phyloP scores from a whole-genome alignment of 345 rosid species.

The Rhodamnia argentea region DNA sequence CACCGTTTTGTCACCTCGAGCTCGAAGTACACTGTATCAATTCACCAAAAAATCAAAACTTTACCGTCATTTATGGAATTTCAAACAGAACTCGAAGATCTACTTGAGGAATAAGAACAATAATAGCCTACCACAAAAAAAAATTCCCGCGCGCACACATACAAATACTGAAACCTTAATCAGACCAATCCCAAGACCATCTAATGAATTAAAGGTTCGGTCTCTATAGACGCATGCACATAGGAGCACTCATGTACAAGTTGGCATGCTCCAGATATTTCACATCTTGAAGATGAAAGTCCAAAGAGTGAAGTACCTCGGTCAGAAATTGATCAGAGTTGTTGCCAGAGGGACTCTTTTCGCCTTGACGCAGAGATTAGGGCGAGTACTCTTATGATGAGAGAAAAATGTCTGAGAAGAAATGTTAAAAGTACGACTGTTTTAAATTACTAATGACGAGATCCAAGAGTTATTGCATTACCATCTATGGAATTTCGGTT shows the following conservation, averaged over 20 bases:
- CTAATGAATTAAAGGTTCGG: background rate
- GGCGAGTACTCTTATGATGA: background rate
- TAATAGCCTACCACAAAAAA: background rate
- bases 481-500: background rate
- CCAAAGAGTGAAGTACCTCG: background rate
- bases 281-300: too few species aligned
- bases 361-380: background rate
- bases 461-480: background rate
- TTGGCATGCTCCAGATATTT: too few species aligned
- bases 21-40: background rate
- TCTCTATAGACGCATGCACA: background rate
- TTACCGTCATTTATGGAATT: background rate
- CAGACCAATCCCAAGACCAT: background rate
- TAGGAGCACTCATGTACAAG: too few species aligned
- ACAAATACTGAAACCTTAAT: background rate
- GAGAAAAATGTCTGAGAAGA: background rate
- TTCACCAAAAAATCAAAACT: background rate
- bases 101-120: background rate
- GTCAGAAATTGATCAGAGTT: too few species aligned
- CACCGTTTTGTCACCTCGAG: background rate
- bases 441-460: background rate
- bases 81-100: background rate
- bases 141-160: background rate
- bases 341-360: too few species aligned
- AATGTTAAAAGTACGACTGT: background rate